Percentiles rank a stretch among this genome's conserved stretches.
Conservation (phyloP, 2,329 filamentous ascomycete genomes). For the Sarocladium strictum region DNA sequence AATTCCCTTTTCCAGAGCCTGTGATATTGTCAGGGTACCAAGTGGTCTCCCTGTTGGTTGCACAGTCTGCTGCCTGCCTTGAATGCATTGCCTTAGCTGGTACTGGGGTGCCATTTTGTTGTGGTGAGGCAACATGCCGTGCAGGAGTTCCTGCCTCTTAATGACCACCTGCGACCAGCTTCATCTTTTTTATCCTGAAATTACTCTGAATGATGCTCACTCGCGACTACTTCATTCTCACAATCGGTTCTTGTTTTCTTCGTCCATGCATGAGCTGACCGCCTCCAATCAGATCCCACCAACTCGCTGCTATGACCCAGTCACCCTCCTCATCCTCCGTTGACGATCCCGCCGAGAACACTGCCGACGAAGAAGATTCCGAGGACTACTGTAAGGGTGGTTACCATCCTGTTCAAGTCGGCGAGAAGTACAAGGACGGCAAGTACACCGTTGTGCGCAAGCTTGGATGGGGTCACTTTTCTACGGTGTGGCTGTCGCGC, state of each 20-base stretch:
- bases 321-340: conserved; percentile 75
- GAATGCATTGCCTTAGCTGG: neutral
- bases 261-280: neutral
- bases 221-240: neutral
- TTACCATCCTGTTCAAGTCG: conserved; percentile 90
- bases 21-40: neutral
- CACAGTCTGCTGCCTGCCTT: neutral
- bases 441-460: conserved; percentile 96
- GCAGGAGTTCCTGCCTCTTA: neutral
- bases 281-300: conserved; percentile 40
- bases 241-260: neutral
- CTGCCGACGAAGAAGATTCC: conserved; percentile 95
- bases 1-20: neutral
- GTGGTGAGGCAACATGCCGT: neutral
- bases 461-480: conserved; percentile 97
- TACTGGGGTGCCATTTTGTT: neutral
- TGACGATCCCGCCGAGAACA: conserved; percentile 83
- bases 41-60: neutral
- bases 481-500: conserved; percentile 81
- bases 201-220: no score
- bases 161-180: neutral
- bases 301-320: conserved; percentile 55
- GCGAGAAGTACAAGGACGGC: conserved; percentile 95
- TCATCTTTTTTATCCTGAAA: no score
- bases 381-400: conserved; percentile 99